These are phyloP conservation scores for Debaryomyces sp. DNA, from an alignment of 1,139 yeast genomes.

Conservation along the genomic window DNA sequence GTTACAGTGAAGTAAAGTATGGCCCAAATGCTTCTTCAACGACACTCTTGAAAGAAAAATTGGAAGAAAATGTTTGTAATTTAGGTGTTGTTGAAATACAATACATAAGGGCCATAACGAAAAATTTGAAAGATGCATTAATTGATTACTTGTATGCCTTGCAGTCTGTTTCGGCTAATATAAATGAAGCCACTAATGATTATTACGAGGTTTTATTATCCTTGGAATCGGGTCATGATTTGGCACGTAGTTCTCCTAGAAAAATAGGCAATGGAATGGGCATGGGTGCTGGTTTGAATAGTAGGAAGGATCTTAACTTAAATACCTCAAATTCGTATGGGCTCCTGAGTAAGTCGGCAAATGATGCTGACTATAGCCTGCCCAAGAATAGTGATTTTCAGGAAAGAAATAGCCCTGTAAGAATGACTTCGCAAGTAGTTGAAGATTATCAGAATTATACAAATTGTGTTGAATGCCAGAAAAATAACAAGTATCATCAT, in stretches of 20 bases:
- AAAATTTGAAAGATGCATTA: constrained; percentile 46
- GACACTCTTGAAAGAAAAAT: constrained; percentile 43
- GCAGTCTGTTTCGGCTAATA: constrained; percentile 32
- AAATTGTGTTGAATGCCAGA: constrained; percentile 14
- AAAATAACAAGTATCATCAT: constrained; percentile 10
- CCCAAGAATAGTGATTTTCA: constrained; percentile 5
- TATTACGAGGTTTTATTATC: constrained; percentile 22
- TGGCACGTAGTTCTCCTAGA: constrained; percentile 12
- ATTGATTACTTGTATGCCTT: constrained; percentile 44
- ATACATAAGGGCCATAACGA: constrained; percentile 47
- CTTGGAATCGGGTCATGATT: constrained; percentile 14
- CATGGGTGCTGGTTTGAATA: constrained; percentile 6
- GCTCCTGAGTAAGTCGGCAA: constrained; percentile 5
- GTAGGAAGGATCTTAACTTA: constrained; percentile 7
- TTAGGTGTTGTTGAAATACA: constrained; percentile 55
- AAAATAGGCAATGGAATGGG: constrained; percentile 9
- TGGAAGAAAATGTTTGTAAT: constrained; percentile 53
- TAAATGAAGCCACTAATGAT: constrained; percentile 33
- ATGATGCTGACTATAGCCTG: constrained; percentile 5
- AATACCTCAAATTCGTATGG: constrained; percentile 8
- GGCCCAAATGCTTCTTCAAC: constrained; percentile 49
- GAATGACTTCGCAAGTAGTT: constrained; percentile 6
- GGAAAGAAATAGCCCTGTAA: constrained; percentile 9
- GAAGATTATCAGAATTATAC: constrained; percentile 7
- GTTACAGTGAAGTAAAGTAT: constrained; percentile 43